phyloP scores from a whole-genome alignment of 2,329 filamentous ascomycete genomes.

The Ceratocystis lukuohia region DNA sequence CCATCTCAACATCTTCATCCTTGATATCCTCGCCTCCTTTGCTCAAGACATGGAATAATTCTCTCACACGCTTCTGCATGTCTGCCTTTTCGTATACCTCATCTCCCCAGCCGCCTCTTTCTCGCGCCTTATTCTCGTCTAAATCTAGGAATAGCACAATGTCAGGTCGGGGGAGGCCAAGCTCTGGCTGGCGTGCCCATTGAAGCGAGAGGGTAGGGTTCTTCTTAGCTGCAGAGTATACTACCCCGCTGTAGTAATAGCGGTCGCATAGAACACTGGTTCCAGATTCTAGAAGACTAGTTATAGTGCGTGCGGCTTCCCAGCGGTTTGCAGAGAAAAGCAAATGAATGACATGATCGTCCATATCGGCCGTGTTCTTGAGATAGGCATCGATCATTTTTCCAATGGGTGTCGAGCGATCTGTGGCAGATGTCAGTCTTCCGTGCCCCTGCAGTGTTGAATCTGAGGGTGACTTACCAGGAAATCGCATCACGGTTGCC shows the following conservation, averaged over 20 bases:
- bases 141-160: constrained; percentile 78
- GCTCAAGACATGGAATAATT: constrained; percentile 43
- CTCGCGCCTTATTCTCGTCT: constrained; percentile 54
- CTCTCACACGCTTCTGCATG: constrained; percentile 68
- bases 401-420: constrained; percentile 72
- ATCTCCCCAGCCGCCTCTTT: constrained; percentile 71
- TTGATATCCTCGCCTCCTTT: constrained; percentile 26
- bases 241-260: constrained; percentile 88
- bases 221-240: constrained; percentile 81
- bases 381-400: constrained; percentile 79
- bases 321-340: constrained; percentile 85
- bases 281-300: constrained; percentile 45
- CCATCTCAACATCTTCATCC: constrained; percentile 16
- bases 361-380: constrained; percentile 55
- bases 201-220: constrained; percentile 54
- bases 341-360: constrained; percentile 81
- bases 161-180: constrained; percentile 78
- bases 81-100: constrained; percentile 79
- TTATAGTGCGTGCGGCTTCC: constrained; percentile 49
- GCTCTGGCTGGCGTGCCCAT: constrained; percentile 77
- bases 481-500: constrained; percentile 44
- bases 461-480: constrained; percentile 32
- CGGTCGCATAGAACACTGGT: constrained; percentile 74
- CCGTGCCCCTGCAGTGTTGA: neutral
- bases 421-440: constrained; percentile 30